Base-by-base conservation (phyloP, 192 early-diverging fungal genomes). In the Rhizoclosmatium globosum region DNA sequence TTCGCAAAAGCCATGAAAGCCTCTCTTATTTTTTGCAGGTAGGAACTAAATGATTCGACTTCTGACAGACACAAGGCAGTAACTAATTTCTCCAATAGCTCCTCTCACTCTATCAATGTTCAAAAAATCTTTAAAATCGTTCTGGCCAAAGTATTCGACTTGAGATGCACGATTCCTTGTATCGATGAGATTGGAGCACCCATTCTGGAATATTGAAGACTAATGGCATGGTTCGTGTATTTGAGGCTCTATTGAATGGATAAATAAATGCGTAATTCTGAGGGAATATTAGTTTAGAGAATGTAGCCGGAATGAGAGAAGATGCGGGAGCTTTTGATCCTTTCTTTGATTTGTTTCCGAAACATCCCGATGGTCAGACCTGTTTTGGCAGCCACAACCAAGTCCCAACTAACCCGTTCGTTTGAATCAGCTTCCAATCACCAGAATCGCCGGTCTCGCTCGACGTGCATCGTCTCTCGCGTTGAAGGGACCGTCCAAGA, bases 101-200 rank as follows among this genome's bases (percentile, higher is more conserved):
- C 95, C 17, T 89, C 95, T 41, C 92, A 95, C 71, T 94, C 94
- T 9, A 98, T 98, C 79, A 98, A 98, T 73, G 94, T 98, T 45
- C 95, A 98, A 88, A 94, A 96, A 79, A 96, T 98, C 65, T 98
- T 97, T 87, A 98, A 98, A 87, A 96, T 98, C 73, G 94, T 97
- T 2, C 79, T 98, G 17, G 90, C 92, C 60, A 96, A 96, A 81
- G 95, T 94, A 6, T 98, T 97, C 84, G 95, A 98, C 82, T 81
- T 98, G 72, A 92, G 93, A 65, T 96, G 95, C 74, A 97, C 93
- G 68, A 94, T 98, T 82, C 94, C 96, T 9, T 93, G 94, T 80
- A 97, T 98, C 53, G 92, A 91, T 43, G 95, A 97, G 76, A 85
- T 93, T 47, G 97, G 97, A 44, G 95, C 92, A 38, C 97, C 97